Evolutionary conservation across 192 early-diverging fungal genomes (phyloP).

Genomic region (Rhizoclosmatium sp.): DNA sequence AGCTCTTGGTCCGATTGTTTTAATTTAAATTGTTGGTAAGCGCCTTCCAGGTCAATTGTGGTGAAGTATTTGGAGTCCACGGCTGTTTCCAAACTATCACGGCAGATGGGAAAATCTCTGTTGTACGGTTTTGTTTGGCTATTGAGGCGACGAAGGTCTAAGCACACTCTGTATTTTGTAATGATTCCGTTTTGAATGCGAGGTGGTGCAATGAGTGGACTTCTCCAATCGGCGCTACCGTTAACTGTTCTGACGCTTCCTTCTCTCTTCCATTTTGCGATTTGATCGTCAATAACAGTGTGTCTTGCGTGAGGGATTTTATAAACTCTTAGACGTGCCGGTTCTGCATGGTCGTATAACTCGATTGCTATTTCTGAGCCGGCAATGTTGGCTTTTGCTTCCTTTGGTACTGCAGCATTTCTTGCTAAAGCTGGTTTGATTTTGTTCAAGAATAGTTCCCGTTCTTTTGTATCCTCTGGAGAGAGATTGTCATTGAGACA

Average conservation of each 20-base stretch:
- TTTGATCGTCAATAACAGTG: neutral
- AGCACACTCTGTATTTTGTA: conserved; percentile 1
- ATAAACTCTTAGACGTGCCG: neutral
- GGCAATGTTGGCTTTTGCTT: conserved; percentile 2
- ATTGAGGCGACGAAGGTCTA: neutral
- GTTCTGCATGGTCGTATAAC: neutral
- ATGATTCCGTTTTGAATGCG: neutral
- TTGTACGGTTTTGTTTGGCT: conserved; percentile 7
- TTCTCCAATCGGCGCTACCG: neutral
- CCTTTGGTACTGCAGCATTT: neutral
- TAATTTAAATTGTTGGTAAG: neutral
- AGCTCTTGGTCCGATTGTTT: neutral
- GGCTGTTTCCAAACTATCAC: neutral
- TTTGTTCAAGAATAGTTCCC: neutral
- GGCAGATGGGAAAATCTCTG: neutral
- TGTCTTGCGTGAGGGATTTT: neutral
- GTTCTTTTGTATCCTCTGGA: neutral
- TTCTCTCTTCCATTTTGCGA: neutral
- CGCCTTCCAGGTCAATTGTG: neutral
- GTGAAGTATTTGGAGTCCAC: neutral
- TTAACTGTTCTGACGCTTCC: neutral
- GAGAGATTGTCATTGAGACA: neutral
- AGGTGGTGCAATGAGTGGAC: conserved; percentile 6
- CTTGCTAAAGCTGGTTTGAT: neutral
- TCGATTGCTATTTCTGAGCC: conserved; percentile 5